Base-by-base conservation (phyloP, 148 eudicot genomes). In the Vaccinium corymbosum region DNA sequence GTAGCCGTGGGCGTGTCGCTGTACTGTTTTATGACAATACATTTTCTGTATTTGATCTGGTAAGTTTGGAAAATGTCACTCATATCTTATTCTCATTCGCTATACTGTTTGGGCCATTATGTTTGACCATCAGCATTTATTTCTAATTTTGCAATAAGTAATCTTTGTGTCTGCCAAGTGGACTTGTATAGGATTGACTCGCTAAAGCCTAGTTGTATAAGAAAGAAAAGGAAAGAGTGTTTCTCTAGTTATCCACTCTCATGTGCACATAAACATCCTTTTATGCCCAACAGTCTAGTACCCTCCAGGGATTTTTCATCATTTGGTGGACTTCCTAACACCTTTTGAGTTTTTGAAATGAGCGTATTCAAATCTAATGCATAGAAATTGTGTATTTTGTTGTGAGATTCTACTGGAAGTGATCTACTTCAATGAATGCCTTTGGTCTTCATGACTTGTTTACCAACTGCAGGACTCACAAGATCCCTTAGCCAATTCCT, bases 1-100 rank as follows among this genome's bases (percentile, higher is more conserved):
- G 91, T 80, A 94, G 97, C 88, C 95, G 98, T 86, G 99, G 99
- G 53, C 98, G 98, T 29, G 86, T 97, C 59, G 98, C 99, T 83
- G 98, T 97, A 46, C 86, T 97, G 51, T 97, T 94, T 85, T 90
- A 94, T 83, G 99, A 97, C 88, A 97, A 97, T 83, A 92, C 98
- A 57, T 93, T 92, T 83, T 88, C 99, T 35, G 94, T 95, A n/a
- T 97, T 91, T 87, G 99, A 97, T 92, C 98, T 97, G 76, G 99
- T 97, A 92, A 94, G 95, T 83, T 76, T 55, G 82, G 76, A 55
- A 55, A 15, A 75, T 27, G 68, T 15, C 49, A 84, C 68, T 77
- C 27, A 9, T 85, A 17, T 61, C 74, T 68, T 72, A 71, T 22
- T 68, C 80, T 71, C 52, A 32, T 2, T 50, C 83, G 48, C 76